Conservation (phyloP, 2,329 filamentous ascomycete genomes). For the Pseudonectria foliicola region DNA sequence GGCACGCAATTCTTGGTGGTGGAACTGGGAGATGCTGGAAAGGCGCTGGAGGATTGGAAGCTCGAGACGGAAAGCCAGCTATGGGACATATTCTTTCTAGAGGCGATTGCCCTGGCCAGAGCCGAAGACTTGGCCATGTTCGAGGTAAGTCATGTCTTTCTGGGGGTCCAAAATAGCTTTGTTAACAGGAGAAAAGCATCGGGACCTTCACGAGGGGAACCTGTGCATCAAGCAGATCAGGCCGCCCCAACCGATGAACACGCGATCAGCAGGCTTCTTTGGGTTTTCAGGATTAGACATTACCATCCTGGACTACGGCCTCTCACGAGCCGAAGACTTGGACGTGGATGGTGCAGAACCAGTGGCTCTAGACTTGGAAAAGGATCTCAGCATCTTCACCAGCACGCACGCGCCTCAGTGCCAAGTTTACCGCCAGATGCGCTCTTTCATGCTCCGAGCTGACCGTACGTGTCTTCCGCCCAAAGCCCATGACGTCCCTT, state of each 20-base stretch:
- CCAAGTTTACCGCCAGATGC: slow-evolving; percentile 55
- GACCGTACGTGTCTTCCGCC: slow-evolving; percentile 45
- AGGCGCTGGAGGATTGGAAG: slow-evolving; percentile 51
- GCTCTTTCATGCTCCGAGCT: slow-evolving; percentile 47
- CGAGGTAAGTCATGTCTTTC: slow-evolving; percentile 37
- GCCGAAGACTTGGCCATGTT: slow-evolving; percentile 53
- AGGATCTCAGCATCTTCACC: slow-evolving; percentile 52
- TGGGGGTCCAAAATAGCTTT: neutral
- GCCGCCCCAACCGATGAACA: slow-evolving; percentile 25
- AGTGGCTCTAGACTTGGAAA: slow-evolving; percentile 53
- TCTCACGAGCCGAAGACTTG: slow-evolving; percentile 50
- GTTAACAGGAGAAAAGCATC: slow-evolving; percentile 39
- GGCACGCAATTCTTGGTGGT: slow-evolving; percentile 54
- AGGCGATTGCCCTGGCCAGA: slow-evolving; percentile 52
- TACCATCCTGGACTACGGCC: slow-evolving; percentile 58
- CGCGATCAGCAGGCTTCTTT: slow-evolving; percentile 34
- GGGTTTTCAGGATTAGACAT: slow-evolving; percentile 56
- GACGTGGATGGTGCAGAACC: slow-evolving; percentile 28
- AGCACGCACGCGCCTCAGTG: slow-evolving; percentile 55
- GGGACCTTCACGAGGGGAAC: slow-evolving; percentile 60
- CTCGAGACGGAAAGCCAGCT: slow-evolving; percentile 42
- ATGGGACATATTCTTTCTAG: slow-evolving; percentile 57
- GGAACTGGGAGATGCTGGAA: slow-evolving; percentile 57
- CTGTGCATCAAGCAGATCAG: slow-evolving; percentile 46
- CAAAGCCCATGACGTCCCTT: slow-evolving; percentile 38